phyloP scores from a whole-genome alignment of 352 stramenopile genomes.

The Globisporangium mamillatum region DNA sequence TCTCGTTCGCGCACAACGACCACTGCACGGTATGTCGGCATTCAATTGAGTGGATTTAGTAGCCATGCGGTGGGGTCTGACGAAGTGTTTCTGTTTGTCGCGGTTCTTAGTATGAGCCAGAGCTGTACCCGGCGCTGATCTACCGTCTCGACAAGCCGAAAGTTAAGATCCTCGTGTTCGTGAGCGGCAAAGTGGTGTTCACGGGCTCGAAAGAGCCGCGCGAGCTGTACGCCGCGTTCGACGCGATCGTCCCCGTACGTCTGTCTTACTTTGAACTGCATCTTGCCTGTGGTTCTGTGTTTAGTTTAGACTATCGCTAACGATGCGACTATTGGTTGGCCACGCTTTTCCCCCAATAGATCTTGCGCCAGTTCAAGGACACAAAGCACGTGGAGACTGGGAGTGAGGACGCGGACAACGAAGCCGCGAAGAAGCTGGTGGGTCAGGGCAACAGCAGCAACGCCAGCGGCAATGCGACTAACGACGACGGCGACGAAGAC shows the following conservation, averaged over 20 bases:
- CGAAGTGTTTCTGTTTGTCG: neutral
- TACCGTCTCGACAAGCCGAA: slow-evolving; percentile 96
- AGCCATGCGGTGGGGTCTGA: neutral
- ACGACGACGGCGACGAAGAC: slow-evolving; percentile 20
- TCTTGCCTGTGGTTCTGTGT: neutral
- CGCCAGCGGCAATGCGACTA: neutral
- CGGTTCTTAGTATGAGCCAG: slow-evolving; percentile 93
- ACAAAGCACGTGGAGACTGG: slow-evolving; percentile 28
- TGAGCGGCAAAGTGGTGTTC: slow-evolving; percentile 97
- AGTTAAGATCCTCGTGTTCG: slow-evolving; percentile 99
- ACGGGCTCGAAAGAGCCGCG: slow-evolving; percentile 90
- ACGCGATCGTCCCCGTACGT: slow-evolving; percentile 72
- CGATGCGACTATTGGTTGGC: neutral
- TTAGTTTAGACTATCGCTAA: neutral
- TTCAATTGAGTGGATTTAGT: neutral
- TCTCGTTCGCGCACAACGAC: slow-evolving; percentile 74
- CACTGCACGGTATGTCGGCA: slow-evolving; percentile 55
- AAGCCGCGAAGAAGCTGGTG: neutral
- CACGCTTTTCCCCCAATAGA: slow-evolving; percentile 27
- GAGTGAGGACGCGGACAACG: neutral
- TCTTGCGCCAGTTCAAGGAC: slow-evolving; percentile 61
- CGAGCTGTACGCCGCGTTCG: slow-evolving; percentile 82
- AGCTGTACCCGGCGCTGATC: slow-evolving; percentile 99
- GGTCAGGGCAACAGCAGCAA: neutral
- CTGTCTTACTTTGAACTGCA: neutral